These are phyloP conservation scores for Pseudozyma tsukubaensis DNA, from an alignment of 1,284 basidiomycete species.

Conservation along the genomic window DNA sequence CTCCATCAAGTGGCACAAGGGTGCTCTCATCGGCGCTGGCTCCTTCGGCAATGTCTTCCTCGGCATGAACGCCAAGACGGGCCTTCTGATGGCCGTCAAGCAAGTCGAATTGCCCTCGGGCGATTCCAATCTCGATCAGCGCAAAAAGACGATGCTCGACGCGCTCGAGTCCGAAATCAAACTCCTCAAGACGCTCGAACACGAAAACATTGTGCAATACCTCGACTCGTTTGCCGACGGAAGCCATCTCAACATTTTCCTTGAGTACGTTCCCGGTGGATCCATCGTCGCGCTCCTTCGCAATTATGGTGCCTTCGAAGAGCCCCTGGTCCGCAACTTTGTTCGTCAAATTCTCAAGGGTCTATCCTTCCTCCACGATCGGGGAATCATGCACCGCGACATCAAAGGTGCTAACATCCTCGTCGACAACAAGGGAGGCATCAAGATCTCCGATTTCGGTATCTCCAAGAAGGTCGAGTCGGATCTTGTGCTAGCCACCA, in stretches of 20 bases:
- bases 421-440: slow-evolving; percentile 96
- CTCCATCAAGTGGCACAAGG: slow-evolving; percentile 97
- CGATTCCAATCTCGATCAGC: slow-evolving; percentile 86
- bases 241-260: slow-evolving; percentile 89
- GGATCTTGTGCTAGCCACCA: slow-evolving; percentile 68
- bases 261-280: slow-evolving; percentile 98
- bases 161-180: slow-evolving; percentile 97
- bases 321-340: slow-evolving; percentile 91
- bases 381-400: slow-evolving; percentile 96
- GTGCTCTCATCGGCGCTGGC: slow-evolving; percentile 95
- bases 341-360: slow-evolving; percentile 93
- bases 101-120: slow-evolving; percentile 94
- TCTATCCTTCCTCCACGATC: slow-evolving; percentile 89
- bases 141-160: slow-evolving; percentile 92
- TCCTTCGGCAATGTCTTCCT: slow-evolving; percentile 74
- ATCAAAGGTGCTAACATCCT: slow-evolving; percentile 99
- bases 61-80: slow-evolving; percentile 94
- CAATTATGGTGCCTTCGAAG: slow-evolving; percentile 97
- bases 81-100: slow-evolving; percentile 98
- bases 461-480: slow-evolving; percentile 98
- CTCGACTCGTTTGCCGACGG: slow-evolving; percentile 71
- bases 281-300: slow-evolving; percentile 91
- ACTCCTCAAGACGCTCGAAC: slow-evolving; percentile 90
- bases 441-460: slow-evolving; percentile 99
- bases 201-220: slow-evolving; percentile 98